Evolutionary conservation across 306 rosid genomes (phyloP).

Genomic region (Rosa lucieae): DNA sequence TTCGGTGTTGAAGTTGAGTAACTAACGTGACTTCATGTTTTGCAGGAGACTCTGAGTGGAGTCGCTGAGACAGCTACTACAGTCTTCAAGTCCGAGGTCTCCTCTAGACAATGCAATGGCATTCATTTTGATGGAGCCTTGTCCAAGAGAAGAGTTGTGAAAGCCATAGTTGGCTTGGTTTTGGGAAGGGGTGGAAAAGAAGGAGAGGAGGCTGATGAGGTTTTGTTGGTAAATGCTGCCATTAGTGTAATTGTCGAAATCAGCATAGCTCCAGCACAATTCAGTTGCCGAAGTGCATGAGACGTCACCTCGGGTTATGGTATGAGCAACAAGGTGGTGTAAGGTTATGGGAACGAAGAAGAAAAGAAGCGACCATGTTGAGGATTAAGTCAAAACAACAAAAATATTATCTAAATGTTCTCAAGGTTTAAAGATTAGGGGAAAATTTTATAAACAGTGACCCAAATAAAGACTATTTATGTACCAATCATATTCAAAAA

Average conservation of each 20-base stretch:
- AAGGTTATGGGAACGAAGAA: neutral
- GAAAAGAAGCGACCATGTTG: neutral
- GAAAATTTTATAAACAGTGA: too few species aligned
- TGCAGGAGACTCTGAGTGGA: neutral
- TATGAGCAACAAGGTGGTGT: neutral
- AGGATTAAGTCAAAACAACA: neutral
- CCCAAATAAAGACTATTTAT: too few species aligned
- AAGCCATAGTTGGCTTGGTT: neutral
- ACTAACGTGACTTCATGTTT: neutral
- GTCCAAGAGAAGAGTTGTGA: neutral
- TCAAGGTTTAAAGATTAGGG: too few species aligned
- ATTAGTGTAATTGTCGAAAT: neutral
- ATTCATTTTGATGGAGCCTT: neutral
- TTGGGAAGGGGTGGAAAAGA: neutral
- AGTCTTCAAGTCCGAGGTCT: neutral
- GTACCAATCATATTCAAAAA: too few species aligned
- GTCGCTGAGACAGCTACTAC: neutral
- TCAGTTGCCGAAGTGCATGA: neutral
- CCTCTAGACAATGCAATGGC: constrained; percentile 1
- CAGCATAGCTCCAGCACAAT: neutral
- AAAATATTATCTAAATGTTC: too few species aligned
- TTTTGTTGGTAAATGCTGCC: neutral
- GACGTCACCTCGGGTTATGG: neutral
- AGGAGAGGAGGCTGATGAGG: constrained; percentile 12
- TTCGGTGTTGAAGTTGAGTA: constrained; percentile 5